Conservation (phyloP, 192 early-diverging fungal species). For the Entomortierella chlamydospora region DNA sequence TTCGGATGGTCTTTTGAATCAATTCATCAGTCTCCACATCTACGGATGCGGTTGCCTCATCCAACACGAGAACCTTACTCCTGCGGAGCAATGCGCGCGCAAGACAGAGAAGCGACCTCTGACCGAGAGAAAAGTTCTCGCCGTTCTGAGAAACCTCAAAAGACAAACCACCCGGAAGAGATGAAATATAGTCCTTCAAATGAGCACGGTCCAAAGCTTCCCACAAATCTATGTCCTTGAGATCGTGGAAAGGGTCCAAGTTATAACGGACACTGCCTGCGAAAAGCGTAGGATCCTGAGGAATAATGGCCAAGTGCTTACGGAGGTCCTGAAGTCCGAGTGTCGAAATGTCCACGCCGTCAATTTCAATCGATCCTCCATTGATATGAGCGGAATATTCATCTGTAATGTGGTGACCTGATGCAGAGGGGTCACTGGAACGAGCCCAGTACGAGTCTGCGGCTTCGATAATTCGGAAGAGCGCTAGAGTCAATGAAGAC, state of each 20-base stretch:
- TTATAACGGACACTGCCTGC: conserved; percentile 75
- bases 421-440: conserved; percentile 22
- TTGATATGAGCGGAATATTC: not conserved
- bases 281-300: conserved; percentile 84
- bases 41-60: conserved; percentile 66
- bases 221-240: conserved; percentile 70
- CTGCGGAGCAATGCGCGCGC: conserved; percentile 74
- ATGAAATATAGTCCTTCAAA: conserved; percentile 32
- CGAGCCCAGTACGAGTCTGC: conserved; percentile 36
- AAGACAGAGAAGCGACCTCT: conserved; percentile 75
- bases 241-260: conserved; percentile 76
- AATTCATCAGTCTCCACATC: conserved; percentile 87
- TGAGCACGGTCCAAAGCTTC: conserved; percentile 62
- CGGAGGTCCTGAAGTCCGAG: conserved; percentile 71
- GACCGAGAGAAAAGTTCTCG: conserved; percentile 78
- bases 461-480: conserved; percentile 60
- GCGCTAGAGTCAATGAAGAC: conserved; percentile 50
- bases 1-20: conserved; percentile 89
- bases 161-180: conserved; percentile 38
- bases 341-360: conserved; percentile 74
- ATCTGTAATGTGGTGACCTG: not conserved
- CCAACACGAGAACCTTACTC: conserved; percentile 59
- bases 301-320: conserved; percentile 79
- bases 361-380: conserved; percentile 77
- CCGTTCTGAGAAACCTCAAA: conserved; percentile 68